Conservation (phyloP, 75 land plant genomes). For the Azolla pinnata region DNA sequence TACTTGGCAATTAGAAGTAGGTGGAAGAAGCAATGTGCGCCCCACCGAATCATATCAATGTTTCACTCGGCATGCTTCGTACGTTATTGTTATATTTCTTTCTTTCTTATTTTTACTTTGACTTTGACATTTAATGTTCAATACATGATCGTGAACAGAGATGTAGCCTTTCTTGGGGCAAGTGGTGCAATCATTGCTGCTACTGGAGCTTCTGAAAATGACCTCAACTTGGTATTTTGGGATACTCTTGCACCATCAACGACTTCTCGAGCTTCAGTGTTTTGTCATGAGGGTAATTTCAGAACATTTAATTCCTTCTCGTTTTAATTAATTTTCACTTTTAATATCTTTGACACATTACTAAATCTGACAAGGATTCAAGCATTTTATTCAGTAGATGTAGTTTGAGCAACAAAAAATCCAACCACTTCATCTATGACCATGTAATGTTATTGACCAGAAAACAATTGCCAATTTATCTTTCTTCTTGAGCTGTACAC, state of each 20-base stretch:
- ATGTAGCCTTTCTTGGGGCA: slow-evolving; percentile 66
- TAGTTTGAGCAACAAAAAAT: too few species aligned
- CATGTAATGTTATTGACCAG: too few species aligned
- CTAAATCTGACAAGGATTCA: too few species aligned
- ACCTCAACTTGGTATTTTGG: slow-evolving; percentile 76
- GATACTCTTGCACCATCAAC: slow-evolving; percentile 83
- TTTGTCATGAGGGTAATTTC: slow-evolving; percentile 95
- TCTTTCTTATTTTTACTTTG: not conserved
- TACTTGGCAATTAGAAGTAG: slow-evolving; percentile 96
- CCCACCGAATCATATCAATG: slow-evolving; percentile 79
- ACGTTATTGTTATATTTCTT: slow-evolving; percentile 20
- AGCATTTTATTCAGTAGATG: too few species aligned
- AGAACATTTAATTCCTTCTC: too few species aligned
- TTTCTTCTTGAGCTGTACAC: too few species aligned
- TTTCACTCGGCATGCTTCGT: slow-evolving; percentile 73
- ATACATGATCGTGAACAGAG: slow-evolving; percentile 36
- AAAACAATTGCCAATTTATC: too few species aligned
- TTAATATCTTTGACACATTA: too few species aligned
- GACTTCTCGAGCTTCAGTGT: slow-evolving; percentile 62
- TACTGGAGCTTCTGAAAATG: slow-evolving; percentile 60
- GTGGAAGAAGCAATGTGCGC: slow-evolving; percentile 73
- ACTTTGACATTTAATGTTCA: not conserved
- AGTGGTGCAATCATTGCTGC: slow-evolving; percentile 82
- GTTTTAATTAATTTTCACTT: too few species aligned
- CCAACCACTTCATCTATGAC: too few species aligned